Evolutionary conservation across 116 monocot genomes (phyloP).

Genomic region (Thalassia testudinum): DNA sequence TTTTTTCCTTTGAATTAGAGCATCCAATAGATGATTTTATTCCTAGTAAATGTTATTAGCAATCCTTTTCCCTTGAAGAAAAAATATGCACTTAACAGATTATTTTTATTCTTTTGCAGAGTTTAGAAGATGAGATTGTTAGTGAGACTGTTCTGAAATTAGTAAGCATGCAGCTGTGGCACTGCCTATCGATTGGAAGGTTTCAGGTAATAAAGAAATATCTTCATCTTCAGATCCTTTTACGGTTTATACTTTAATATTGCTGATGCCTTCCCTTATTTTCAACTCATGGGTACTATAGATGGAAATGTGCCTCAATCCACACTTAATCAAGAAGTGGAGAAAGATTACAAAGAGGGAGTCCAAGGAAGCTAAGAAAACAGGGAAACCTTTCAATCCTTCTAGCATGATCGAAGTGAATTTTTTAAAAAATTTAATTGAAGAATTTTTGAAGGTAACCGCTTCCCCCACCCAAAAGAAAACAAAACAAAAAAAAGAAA

Average conservation of each 20-base stretch:
- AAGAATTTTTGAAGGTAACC: slow-evolving; percentile 89
- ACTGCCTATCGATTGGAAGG: slow-evolving; percentile 68
- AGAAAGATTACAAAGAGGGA: slow-evolving; percentile 81
- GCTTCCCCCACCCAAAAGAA: no score
- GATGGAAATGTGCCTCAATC: slow-evolving; percentile 94
- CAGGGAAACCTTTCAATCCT: slow-evolving; percentile 41
- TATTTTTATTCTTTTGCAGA: no score
- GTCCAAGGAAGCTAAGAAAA: slow-evolving; percentile 66
- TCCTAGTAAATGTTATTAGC: no score
- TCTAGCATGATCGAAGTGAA: slow-evolving; percentile 57
- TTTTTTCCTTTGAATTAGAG: no score
- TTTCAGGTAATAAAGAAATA: slow-evolving; percentile 53
- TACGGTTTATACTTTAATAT: no score
- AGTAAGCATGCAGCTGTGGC: slow-evolving; percentile 89
- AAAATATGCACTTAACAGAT: no score
- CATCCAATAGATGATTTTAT: no score
- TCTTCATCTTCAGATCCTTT: background rate
- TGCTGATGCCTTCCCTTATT: no score
- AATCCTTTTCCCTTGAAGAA: no score
- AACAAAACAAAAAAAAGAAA: no score
- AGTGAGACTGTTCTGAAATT: slow-evolving; percentile 90
- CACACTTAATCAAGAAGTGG: slow-evolving; percentile 97
- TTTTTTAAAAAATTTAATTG: slow-evolving; percentile 75
- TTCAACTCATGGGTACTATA: slow-evolving; percentile 1
- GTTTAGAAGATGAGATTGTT: slow-evolving; percentile 95